Conservation (phyloP, 805 yeast genomes). For the Hanseniaspora osmophila region DNA sequence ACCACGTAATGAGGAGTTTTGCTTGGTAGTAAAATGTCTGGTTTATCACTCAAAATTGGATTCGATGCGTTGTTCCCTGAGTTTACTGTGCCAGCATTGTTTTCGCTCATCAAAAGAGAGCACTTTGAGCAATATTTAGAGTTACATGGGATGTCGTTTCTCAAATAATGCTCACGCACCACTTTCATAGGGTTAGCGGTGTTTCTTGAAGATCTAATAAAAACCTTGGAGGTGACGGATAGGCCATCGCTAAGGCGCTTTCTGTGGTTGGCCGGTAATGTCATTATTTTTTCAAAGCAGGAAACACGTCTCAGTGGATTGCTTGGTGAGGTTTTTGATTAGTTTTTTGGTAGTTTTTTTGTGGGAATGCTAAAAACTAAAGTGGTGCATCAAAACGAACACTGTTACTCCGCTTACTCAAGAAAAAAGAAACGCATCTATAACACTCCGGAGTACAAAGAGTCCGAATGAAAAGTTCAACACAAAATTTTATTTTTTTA, state of each 20-base stretch:
- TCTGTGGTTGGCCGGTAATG: slow-evolving; percentile 15
- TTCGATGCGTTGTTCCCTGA: slow-evolving; percentile 28
- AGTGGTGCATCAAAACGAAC: background rate
- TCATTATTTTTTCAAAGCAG: slow-evolving; percentile 4
- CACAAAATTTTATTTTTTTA: no score
- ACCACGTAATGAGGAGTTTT: slow-evolving; percentile 63
- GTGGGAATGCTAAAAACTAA: background rate
- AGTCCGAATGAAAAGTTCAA: no score
- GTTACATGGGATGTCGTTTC: slow-evolving; percentile 86
- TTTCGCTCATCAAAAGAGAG: slow-evolving; percentile 28
- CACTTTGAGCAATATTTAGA: slow-evolving; percentile 60
- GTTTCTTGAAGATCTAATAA: slow-evolving; percentile 81
- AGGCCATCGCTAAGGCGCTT: slow-evolving; percentile 37
- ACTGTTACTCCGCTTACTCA: background rate
- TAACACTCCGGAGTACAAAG: no score
- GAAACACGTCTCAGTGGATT: no score
- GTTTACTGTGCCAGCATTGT: slow-evolving; percentile 48
- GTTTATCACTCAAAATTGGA: slow-evolving; percentile 46
- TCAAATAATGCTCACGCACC: slow-evolving; percentile 84
- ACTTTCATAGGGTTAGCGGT: slow-evolving; percentile 60
- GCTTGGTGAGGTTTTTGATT: no score
- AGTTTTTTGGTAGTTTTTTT: background rate
- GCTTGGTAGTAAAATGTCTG: slow-evolving; percentile 35
- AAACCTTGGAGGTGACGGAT: slow-evolving; percentile 74
- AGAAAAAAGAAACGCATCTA: background rate